Evolutionary conservation across 202 grass and related monocot genomes (phyloP), one percentile per base, ranked within the genome.

Genomic region (Tripidium arundinaceum): DNA sequence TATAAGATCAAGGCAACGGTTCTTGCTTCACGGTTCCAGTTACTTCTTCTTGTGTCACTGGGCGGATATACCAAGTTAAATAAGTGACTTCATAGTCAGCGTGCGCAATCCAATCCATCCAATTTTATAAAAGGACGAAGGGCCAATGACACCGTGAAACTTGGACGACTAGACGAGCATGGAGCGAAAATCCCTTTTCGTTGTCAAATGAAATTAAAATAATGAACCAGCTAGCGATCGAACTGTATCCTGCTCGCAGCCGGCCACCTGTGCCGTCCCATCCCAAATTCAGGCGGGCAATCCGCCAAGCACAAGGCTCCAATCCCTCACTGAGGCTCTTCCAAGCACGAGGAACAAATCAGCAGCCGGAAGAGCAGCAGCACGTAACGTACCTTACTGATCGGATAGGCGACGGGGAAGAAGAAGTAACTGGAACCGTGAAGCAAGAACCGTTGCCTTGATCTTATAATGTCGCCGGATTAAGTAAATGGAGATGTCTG

Each of bases 381-480:
- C 6, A 28, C 42, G 54, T 68, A 94, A 27, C 43, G 62, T 69
- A 95, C 96, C 96, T 99, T 99, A 55, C 96, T 99, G 75, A 99
- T 99, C 7, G 96, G 96, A 71, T 96, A 99, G 29, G 96, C 88
- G 50, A 99, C 80, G 14, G 96, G 96, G 70, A 91, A 99, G 87
- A 99, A 91, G 63, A 99, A 59, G 37, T 39, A 80, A 65, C 36
- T 42, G 21, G 1, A 81, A 28, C 43, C 37, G 4, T 21, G 57
- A 72, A 71, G 45, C 60, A 74, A 67, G 2, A 65, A 13, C 60
- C 40, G 15, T 72, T 26, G 67, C 19, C 24, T 81, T 22, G 6
- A 45, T 22, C 34, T 59, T n/a, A 8, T 39, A 13, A 22, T 68
- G 65, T 43, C 75, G 24, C 67, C 34, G 21, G 76, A 72, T 3